Evolutionary conservation across 257 asterid genomes (phyloP), one percentile per base, ranked within the genome.

Genomic region (Cruciata laevipes): DNA sequence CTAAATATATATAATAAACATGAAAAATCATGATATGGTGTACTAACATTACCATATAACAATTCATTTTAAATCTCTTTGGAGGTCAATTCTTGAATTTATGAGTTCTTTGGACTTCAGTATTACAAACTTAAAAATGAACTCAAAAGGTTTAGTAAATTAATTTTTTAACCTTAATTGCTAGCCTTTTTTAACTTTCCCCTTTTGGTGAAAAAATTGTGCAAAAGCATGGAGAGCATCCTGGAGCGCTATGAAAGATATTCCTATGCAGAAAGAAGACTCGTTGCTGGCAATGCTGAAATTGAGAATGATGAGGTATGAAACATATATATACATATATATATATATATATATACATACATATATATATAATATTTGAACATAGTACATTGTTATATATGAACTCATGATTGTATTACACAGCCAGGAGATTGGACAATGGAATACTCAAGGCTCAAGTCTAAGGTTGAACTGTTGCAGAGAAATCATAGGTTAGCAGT

Each of bases 201-300:
- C 11, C 18, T 61, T 31, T 17, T 31, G 20, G 13, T 49, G 1
- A 9, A 25, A 47, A 47, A 4, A 47, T 3, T 47, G 21, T 14
- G 5, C 20, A 55, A 77, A 90, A 92, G 98, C 88, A 89, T 92
- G 98, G 96, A 87, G 76, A 86, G 72, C 73, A 89, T 92, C 63
- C 84, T 89, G 70, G 98, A 92, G 83, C 81, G 86, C 68, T 87
- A 92, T 58, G 97, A 92, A 75, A 83, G 96, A 68, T 89, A 89
- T 68, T 89, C 98, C 4, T 92, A 78, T 74, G 95, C 93, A 4
- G 98, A 92, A 79, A 84, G 86, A 56, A 95, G 86, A 38, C 44
- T 87, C 60, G 71, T 74, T 69, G 73, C 84, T 57, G 80, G 69
- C 73, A 84, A 85, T 68, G 76, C 92, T 47, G 80, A 83, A 38